Evolutionary conservation across 1,139 yeast genomes (phyloP).

Genomic region (Geotrichum macrosporum): DNA sequence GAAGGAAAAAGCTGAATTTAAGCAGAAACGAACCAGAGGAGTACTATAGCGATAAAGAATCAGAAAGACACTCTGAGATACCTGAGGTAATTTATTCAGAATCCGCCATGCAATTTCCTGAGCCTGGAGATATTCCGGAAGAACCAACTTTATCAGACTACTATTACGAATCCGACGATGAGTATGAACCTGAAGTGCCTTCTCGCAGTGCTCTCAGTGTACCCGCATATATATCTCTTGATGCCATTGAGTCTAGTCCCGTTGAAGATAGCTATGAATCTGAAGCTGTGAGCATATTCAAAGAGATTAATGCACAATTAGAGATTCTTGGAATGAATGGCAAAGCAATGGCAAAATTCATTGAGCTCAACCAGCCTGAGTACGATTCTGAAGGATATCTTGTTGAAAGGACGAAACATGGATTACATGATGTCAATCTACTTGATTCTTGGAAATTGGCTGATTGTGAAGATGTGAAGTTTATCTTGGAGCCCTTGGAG

Average conservation of each 20-base stretch:
- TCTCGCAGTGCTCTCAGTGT: slow-evolving; percentile 7
- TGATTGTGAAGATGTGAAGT: slow-evolving; percentile 24
- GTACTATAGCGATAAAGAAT: neutral
- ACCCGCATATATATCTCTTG: slow-evolving; percentile 14
- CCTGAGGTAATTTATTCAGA: slow-evolving; percentile 1
- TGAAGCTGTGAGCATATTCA: slow-evolving; percentile 18
- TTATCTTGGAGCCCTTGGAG: slow-evolving; percentile 23
- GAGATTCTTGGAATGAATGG: slow-evolving; percentile 19
- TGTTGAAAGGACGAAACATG: slow-evolving; percentile 11
- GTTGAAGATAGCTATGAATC: slow-evolving; percentile 14
- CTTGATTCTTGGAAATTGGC: slow-evolving; percentile 27
- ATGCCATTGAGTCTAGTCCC: slow-evolving; percentile 5
- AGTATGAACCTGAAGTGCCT: slow-evolving; percentile 8
- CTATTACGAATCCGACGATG: slow-evolving; percentile 15
- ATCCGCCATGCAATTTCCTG: slow-evolving; percentile 13
- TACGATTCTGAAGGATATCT: slow-evolving; percentile 8
- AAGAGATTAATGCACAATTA: slow-evolving; percentile 26
- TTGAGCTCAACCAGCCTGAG: slow-evolving; percentile 11
- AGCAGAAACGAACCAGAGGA: neutral
- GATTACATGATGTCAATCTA: slow-evolving; percentile 23
- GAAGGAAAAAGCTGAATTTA: slow-evolving; percentile 2
- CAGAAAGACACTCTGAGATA: neutral
- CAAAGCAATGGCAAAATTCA: slow-evolving; percentile 9
- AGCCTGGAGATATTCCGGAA: slow-evolving; percentile 4
- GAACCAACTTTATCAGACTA: slow-evolving; percentile 16